Evolutionary conservation across 306 rosid genomes (phyloP), one percentile per base, ranked within the genome.

Genomic region (Arachis stenosperma): DNA sequence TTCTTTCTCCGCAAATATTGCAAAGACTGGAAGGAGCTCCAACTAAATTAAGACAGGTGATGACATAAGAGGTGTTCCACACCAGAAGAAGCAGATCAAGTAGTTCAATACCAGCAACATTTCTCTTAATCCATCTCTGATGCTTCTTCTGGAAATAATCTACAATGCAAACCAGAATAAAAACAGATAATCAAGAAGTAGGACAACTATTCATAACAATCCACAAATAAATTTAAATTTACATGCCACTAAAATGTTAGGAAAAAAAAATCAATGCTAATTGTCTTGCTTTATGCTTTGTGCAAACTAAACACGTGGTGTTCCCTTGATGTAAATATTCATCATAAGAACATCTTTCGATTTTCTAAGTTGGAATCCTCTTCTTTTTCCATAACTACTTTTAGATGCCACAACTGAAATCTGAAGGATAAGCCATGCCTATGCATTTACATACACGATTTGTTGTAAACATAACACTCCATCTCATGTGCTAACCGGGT

Each of bases 381-480:
- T 73, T 56, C 8, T 46, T 72, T 87, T 82, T 60, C 79, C 71
- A 11, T 52, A 81, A 15, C 76, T 82, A 37, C 82, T 87, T 62
- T 86, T 88, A 55, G 84, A 86, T 17, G 83, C 69, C 4, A 87
- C 48, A 0, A 87, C 5, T 12, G 79, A 6, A 36, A 8, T 66
- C 43, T 78, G 67, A 47, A 84, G 65, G 64, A 15, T 55, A 65
- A 79, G 86, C 78, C 78, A 43, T 5, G 47, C 9, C 14, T n/a
- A 78, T 0, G 73, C 78, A 9, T 84, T 81, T 39, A 86, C 50
- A 47, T 81, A 9, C 70, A 60, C 0, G 70, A 72, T 12, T 76
- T 85, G 11, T 79, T 76, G 22, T 47, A n/a, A 3, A 22, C 27
- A 48, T 51, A 68, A 60, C 80, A 57, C 60, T 44, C 10, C 42